Base-by-base conservation (phyloP, 2,329 filamentous ascomycete species). In the Dothistroma septosporum region DNA sequence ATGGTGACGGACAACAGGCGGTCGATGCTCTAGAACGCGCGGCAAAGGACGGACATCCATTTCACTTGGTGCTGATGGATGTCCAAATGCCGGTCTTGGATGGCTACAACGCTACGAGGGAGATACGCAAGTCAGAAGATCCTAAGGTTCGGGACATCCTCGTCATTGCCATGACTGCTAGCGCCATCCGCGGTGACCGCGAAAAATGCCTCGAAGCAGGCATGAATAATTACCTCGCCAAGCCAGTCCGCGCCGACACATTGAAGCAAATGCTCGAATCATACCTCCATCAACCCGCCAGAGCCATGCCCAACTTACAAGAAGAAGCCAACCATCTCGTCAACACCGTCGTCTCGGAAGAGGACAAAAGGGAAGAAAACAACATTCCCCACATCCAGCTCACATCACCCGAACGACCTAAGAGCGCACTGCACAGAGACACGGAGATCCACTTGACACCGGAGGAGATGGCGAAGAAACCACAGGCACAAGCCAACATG, bases 161-260 rank as follows among this genome's bases (percentile, higher is more conserved):
- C n/a, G 90, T 97, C 53, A 97, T 97, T 68, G 93, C 93, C 58
- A 97, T 97, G 93, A 97, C 93, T 0, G 93, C 93, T 0, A 92
- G 88, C 28, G 93, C 93, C 2, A 97, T 97, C 63, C 90, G 94
- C 73, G 93, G 93, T 19, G 93, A 97, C 73, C 83, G 92, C 53
- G 93, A 97, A 74, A 97, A 96, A 77, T 97, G 93, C 68, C 79
- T 97, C n/a, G 91, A 92, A 54, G 91, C 91, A 1, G 93, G 93
- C 49, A 97, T 97, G 93, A 96, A 97, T 75, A 94, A 97, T 71
- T 97, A 97, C 70, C 84, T 97, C 0, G 92, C 93, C 16, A 97
- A 97, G 74, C 93, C 93, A 0, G 93, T 97, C n/a, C 85, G 92
- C 8, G 91, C 90, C 4, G 89, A 92, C 52, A 87, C 95, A 46